Base-by-base conservation (phyloP, 176 grass and related monocot species). In the Calamus simplicifolius region DNA sequence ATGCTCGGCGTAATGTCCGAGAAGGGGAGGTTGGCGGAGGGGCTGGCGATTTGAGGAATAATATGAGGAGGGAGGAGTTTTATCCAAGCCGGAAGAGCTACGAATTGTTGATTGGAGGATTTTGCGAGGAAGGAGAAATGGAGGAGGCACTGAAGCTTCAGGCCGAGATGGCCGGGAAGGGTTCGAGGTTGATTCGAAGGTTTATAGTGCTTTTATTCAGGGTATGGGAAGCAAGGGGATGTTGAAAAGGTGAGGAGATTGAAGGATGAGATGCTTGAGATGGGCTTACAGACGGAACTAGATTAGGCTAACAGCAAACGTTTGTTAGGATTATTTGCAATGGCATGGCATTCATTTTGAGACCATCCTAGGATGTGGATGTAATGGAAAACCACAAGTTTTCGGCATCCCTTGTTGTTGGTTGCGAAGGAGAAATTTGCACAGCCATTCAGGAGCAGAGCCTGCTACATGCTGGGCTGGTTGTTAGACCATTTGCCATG, bases 131-230 rank as follows among this genome's bases (percentile, higher is more conserved):
- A 59, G 81, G 76, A 43, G 58, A 81, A 14, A 16, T 88, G 23
- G 77, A 81, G 48, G 59, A 79, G 78, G 89, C 89, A 6, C 50
- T 74, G 69, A 82, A 54, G 71, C 69, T 89, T 56, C 79, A 85
- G 73, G 85, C 75, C 19, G 76, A 89, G 76, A 80, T 95, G 85
- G 76, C 73, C 50, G 66, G 86, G 52, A 78, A 83, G 85, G 85
- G 18, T 80, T 75, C 52, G 75, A 69, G 25, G 66, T 70, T 69
- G 67, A 76, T 38, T 26, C 14, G 2, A n/a, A 79, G 49, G 65
- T 85, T 35, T 85, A 89, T 59, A 38, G 16, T 78, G 52, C 72
- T 14, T 79, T 85, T 67, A 49, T 82, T 49, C 8, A 14, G 78
- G 64, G 31, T 82, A 84, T 54, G 55, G 53, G 69, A 83, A 68